A percentile compares a stretch with the other conserved stretches of the same genome.
Evolutionary conservation across 768 basidiomycete species (phyloP).

Genomic region (Chalciporus pseudorubinellus): DNA sequence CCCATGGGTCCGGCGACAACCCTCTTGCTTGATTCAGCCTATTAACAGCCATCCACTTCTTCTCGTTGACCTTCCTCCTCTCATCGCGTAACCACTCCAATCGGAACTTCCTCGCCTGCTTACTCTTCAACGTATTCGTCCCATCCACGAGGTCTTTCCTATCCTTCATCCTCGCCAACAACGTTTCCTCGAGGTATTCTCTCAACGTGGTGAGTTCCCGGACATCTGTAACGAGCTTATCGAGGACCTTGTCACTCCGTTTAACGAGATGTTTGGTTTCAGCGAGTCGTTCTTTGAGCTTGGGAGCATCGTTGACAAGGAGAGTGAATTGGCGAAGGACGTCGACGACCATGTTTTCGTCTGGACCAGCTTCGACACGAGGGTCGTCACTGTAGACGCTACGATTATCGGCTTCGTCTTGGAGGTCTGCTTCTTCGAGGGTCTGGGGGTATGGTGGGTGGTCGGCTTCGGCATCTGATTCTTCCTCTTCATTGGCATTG

Average conservation of each 20-base stretch:
- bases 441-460: neutral
- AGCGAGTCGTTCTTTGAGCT: slow-evolving; percentile 18
- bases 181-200: slow-evolving; percentile 24
- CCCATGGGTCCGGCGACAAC: slow-evolving; percentile 17
- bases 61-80: slow-evolving; percentile 19
- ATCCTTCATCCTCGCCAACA: slow-evolving; percentile 31
- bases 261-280: slow-evolving; percentile 19
- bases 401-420: neutral
- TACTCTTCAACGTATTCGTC: slow-evolving; percentile 23
- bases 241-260: slow-evolving; percentile 14
- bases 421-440: neutral
- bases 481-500: too few relatives aligned
- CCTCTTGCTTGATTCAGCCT: slow-evolving; percentile 7
- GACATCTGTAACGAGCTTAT: slow-evolving; percentile 14
- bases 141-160: slow-evolving; percentile 33
- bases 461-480: too few relatives aligned
- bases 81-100: slow-evolving; percentile 24
- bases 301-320: slow-evolving; percentile 20
- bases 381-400: neutral
- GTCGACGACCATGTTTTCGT: slow-evolving; percentile 26
- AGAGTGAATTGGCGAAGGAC: slow-evolving; percentile 27
- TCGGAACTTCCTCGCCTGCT: slow-evolving; percentile 20
- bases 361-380: slow-evolving; percentile 17
- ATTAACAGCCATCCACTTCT: slow-evolving; percentile 21
- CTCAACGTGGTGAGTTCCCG: slow-evolving; percentile 22